Evolutionary conservation across 225 moss, liverwort and hornwort genomes (phyloP).

Genomic region (Polytrichum commune): DNA sequence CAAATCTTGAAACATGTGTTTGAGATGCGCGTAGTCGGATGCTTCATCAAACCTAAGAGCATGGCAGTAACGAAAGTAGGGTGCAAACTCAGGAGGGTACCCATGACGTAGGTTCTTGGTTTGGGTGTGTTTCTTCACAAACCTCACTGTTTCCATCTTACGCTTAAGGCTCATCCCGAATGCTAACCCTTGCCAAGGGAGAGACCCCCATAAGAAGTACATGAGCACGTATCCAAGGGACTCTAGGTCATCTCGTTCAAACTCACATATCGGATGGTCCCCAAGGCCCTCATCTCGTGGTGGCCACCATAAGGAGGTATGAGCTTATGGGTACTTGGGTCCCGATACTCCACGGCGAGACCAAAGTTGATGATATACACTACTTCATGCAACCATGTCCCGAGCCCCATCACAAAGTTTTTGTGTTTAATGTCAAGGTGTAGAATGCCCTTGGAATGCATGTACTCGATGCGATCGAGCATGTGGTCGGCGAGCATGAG

Average conservation of each 20-base stretch:
- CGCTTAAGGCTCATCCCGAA: conserved; percentile 37
- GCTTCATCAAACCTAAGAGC: conserved; percentile 42
- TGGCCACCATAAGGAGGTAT: conserved; percentile 37
- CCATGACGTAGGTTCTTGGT: conserved; percentile 49
- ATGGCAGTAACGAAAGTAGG: conserved; percentile 48
- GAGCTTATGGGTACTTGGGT: conserved; percentile 40
- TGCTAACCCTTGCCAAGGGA: conserved; percentile 53
- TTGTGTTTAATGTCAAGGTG: conserved; percentile 58
- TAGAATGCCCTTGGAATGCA: conserved; percentile 47
- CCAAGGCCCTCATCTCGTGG: background rate
- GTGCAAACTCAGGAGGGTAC: conserved; percentile 46
- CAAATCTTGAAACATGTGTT: conserved; percentile 53
- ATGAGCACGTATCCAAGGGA: conserved; percentile 61
- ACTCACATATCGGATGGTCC: conserved; percentile 54
- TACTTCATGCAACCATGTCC: conserved; percentile 50
- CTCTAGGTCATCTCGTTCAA: conserved; percentile 55
- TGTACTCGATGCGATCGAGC: conserved; percentile 54
- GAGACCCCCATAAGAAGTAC: conserved; percentile 53
- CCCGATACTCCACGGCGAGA: conserved; percentile 49
- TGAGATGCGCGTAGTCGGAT: conserved; percentile 46
- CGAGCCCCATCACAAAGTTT: conserved; percentile 55
- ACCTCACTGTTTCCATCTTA: conserved; percentile 87
- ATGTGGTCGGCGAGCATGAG: conserved; percentile 58
- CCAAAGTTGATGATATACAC: conserved; percentile 57
- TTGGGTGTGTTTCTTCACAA: conserved; percentile 87